Conservation (phyloP, 2,329 filamentous ascomycete species). For the Dendryphion nanum region DNA sequence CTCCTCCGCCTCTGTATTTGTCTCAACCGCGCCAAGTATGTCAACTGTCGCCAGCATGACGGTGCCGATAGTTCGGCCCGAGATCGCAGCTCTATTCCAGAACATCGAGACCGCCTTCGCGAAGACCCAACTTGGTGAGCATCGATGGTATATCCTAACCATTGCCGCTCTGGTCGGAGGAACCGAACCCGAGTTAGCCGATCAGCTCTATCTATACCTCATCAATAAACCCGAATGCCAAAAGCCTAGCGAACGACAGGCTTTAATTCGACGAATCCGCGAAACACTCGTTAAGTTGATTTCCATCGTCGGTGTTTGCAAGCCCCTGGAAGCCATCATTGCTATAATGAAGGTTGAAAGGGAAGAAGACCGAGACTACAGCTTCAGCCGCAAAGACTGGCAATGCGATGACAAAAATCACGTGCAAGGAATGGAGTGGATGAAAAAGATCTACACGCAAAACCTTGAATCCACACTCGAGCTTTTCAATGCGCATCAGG, state of each 20-base stretch:
- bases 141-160: slow-evolving; percentile 44
- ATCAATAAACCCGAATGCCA: slow-evolving; percentile 46
- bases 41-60: too few species aligned
- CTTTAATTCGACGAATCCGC: slow-evolving; percentile 50
- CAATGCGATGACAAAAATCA: slow-evolving; percentile 54
- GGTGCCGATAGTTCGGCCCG: slow-evolving; percentile 9
- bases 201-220: slow-evolving; percentile 56
- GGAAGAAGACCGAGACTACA: slow-evolving; percentile 57
- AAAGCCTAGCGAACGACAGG: slow-evolving; percentile 42
- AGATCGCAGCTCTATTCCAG: slow-evolving; percentile 36
- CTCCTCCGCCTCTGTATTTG: too few species aligned
- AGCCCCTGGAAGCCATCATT: slow-evolving; percentile 58
- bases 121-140: slow-evolving; percentile 27
- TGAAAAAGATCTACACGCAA: slow-evolving; percentile 55
- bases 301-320: slow-evolving; percentile 57
- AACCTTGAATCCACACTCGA: slow-evolving; percentile 35
- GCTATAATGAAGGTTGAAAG: slow-evolving; percentile 51
- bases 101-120: slow-evolving; percentile 42
- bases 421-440: slow-evolving; percentile 53
- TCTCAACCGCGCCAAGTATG: too few species aligned
- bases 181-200: slow-evolving; percentile 51
- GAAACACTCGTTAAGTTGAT: slow-evolving; percentile 60
- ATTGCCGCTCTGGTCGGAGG: slow-evolving; percentile 46
- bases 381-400: slow-evolving; percentile 51
- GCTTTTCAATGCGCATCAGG: slow-evolving; percentile 15